phyloP scores from a whole-genome alignment of 2,329 filamentous ascomycete species.

The Juglanconis juglandina region DNA sequence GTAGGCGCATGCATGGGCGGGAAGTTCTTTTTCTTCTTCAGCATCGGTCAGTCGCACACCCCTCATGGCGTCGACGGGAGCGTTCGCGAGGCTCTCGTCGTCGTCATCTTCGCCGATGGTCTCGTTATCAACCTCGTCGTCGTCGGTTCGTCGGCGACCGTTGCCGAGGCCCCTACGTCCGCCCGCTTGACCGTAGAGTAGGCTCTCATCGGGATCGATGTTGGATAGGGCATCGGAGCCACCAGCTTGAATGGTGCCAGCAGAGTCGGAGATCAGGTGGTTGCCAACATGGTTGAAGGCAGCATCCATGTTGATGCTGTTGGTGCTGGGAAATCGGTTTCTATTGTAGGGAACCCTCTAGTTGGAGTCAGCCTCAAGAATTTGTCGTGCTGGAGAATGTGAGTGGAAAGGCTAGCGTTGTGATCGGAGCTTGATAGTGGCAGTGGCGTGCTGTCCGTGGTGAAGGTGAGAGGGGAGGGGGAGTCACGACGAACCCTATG shows the following conservation, averaged over 20 bases:
- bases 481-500: slow-evolving; percentile 8
- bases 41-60: slow-evolving; percentile 55
- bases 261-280: slow-evolving; percentile 79
- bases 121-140: slow-evolving; percentile 87
- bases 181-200: slow-evolving; percentile 69
- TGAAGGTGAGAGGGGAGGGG: background rate
- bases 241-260: slow-evolving; percentile 81
- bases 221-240: slow-evolving; percentile 71
- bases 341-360: slow-evolving; percentile 5
- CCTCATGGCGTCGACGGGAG: slow-evolving; percentile 72
- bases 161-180: slow-evolving; percentile 49
- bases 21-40: slow-evolving; percentile 87
- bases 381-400: background rate
- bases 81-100: slow-evolving; percentile 70
- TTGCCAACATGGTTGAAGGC: slow-evolving; percentile 87
- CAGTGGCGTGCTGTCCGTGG: slow-evolving; percentile 14
- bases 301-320: slow-evolving; percentile 59
- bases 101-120: slow-evolving; percentile 75
- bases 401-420: background rate
- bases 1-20: slow-evolving; percentile 95
- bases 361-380: background rate
- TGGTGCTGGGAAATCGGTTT: slow-evolving; percentile 20
- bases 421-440: background rate
- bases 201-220: slow-evolving; percentile 74
- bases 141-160: slow-evolving; percentile 60